These are phyloP conservation scores for Calonectria multiphialidica DNA, from an alignment of 2,329 filamentous ascomycete genomes.

Conservation along the genomic window DNA sequence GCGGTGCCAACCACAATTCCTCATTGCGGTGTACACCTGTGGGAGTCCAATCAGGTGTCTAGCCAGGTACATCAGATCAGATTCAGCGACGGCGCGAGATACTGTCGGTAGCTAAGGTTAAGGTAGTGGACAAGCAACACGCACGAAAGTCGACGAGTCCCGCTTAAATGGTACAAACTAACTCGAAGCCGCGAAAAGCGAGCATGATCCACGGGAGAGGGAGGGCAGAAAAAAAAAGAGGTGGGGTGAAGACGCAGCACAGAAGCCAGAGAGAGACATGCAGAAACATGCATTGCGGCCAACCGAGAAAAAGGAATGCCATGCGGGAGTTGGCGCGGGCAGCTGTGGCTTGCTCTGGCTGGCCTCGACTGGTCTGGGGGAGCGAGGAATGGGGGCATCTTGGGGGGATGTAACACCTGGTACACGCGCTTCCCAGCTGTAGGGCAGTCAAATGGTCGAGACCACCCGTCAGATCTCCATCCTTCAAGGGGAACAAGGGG, in stretches of 20 bases:
- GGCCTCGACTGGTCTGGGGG: constrained; percentile 7
- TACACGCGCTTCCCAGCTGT: neutral
- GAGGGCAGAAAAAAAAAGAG: neutral
- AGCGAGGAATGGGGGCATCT: constrained; percentile 12
- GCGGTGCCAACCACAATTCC: constrained; percentile 14
- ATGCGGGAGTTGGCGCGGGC: neutral
- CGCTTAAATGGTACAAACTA: neutral
- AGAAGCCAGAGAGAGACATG: constrained; percentile 3
- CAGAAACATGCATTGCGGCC: neutral
- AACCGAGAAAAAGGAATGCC: constrained; percentile 1
- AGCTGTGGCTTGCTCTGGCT: neutral
- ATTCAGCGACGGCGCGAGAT: neutral
- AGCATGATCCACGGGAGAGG: neutral
- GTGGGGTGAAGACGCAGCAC: constrained; percentile 6
- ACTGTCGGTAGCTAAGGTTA: constrained; percentile 21
- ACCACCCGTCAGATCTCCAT: constrained; percentile 36
- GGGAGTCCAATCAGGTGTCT: neutral
- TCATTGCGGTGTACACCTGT: neutral
- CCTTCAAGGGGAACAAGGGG: constrained; percentile 7
- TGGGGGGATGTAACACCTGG: neutral
- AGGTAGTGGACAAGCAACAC: constrained; percentile 20
- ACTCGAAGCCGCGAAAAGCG: constrained; percentile 18
- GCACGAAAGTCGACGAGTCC: neutral
- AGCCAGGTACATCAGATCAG: neutral
- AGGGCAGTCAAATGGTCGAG: constrained; percentile 32